A percentile compares a stretch with the other conserved stretches of the same genome.
Conservation (phyloP, 1,139 yeast genomes). For the Kurtzmaniella quercitrusa region DNA sequence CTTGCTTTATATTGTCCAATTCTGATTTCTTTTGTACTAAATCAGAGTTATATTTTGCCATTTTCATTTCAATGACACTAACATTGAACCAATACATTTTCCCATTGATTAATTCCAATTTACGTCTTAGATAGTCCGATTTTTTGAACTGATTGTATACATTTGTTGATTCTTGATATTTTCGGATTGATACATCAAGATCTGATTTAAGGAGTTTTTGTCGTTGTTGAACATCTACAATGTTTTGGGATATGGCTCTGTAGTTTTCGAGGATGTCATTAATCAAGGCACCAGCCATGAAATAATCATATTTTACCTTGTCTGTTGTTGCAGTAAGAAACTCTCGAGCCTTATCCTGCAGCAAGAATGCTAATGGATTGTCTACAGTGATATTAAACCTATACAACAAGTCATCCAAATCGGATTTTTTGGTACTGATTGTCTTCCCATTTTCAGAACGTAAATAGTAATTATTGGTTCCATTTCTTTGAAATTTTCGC, state of each 20-base stretch:
- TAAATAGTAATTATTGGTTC: constrained; percentile 49
- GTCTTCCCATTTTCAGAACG: constrained; percentile 48
- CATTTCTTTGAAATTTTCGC: constrained; percentile 56
- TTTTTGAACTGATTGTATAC: constrained; percentile 37
- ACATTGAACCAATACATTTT: constrained; percentile 65
- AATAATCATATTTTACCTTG: constrained; percentile 63
- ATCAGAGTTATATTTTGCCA: constrained; percentile 13
- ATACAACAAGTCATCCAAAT: constrained; percentile 63
- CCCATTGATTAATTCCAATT: constrained; percentile 48
- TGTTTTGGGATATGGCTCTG: constrained; percentile 34
- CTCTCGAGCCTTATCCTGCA: constrained; percentile 92
- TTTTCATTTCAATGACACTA: constrained; percentile 28
- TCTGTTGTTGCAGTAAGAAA: constrained; percentile 76
- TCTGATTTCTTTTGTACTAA: constrained; percentile 8
- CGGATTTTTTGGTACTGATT: constrained; percentile 58
- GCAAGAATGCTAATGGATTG: constrained; percentile 88
- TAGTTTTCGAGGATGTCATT: constrained; percentile 57
- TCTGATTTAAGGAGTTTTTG: constrained; percentile 28
- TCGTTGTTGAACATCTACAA: constrained; percentile 35
- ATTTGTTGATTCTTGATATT: constrained; percentile 31
- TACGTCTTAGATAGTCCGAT: constrained; percentile 39
- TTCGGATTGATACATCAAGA: constrained; percentile 22
- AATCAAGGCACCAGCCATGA: constrained; percentile 76
- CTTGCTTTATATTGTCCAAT: constrained; percentile 9
- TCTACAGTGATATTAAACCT: constrained; percentile 76